phyloP scores from a whole-genome alignment of 805 yeast species.

The Myxozyma sirexii region DNA sequence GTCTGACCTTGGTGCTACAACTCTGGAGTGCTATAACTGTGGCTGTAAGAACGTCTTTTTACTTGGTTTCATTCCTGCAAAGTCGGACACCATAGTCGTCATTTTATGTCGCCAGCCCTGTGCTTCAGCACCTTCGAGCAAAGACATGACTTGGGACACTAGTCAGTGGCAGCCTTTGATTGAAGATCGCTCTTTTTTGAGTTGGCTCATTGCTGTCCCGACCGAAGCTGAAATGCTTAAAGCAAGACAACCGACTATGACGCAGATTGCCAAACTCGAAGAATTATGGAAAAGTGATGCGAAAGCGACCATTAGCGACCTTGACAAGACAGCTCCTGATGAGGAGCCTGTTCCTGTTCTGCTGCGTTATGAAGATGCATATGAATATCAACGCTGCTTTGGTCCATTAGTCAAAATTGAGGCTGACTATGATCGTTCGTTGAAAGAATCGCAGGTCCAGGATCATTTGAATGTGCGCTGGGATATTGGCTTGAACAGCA shows the following conservation, averaged over 20 bases:
- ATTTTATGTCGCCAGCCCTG: conserved; percentile 87
- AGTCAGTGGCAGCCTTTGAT: conserved; percentile 85
- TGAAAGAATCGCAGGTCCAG: conserved; percentile 76
- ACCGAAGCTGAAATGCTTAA: conserved; percentile 61
- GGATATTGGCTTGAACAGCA: conserved; percentile 67
- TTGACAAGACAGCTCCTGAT: conserved; percentile 55
- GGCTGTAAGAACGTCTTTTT: conserved; percentile 79
- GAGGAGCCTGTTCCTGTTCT: conserved; percentile 69
- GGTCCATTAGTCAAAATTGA: conserved; percentile 83
- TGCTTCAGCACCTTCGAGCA: conserved; percentile 50
- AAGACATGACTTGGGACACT: conserved; percentile 83
- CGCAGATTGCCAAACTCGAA: conserved; percentile 73
- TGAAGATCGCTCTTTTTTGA: conserved; percentile 71
- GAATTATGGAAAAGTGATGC: conserved; percentile 77
- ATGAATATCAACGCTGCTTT: conserved; percentile 79
- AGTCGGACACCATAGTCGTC: conserved; percentile 82
- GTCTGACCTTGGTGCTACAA: conserved; percentile 83
- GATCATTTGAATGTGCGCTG: conserved; percentile 73
- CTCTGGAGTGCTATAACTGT: conserved; percentile 87
- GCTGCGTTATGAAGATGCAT: conserved; percentile 78
- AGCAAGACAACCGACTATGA: conserved; percentile 58
- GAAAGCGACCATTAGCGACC: conserved; percentile 70
- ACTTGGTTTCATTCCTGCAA: conserved; percentile 85
- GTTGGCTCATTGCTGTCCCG: conserved; percentile 81
- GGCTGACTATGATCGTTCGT: conserved; percentile 73